These are phyloP conservation scores for Wickerhamiella pararugosa DNA, from an alignment of 1,139 yeast genomes.

Conservation along the genomic window DNA sequence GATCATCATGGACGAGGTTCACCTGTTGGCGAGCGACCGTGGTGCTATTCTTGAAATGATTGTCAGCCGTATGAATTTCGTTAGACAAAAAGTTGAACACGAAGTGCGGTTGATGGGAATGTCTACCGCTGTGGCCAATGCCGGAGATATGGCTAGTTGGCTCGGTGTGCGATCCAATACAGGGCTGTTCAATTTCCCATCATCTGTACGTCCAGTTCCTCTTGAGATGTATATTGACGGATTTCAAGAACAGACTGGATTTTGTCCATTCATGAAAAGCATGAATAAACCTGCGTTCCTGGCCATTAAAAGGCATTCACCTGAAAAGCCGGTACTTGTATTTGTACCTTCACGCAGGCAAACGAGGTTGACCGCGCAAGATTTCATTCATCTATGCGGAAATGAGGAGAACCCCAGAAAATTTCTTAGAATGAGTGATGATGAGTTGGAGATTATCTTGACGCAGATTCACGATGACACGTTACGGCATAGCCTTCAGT, in stretches of 20 bases:
- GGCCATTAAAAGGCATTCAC: slow-evolving; percentile 94
- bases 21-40: slow-evolving; percentile 89
- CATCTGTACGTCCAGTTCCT: slow-evolving; percentile 95
- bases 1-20: slow-evolving; percentile 96
- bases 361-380: slow-evolving; percentile 87
- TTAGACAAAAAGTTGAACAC: slow-evolving; percentile 56
- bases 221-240: slow-evolving; percentile 97
- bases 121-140: slow-evolving; percentile 97
- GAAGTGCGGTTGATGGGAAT: slow-evolving; percentile 78
- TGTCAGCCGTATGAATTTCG: slow-evolving; percentile 94
- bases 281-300: slow-evolving; percentile 97
- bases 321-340: slow-evolving; percentile 78
- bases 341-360: slow-evolving; percentile 97
- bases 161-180: slow-evolving; percentile 55
- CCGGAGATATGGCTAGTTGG: slow-evolving; percentile 98
- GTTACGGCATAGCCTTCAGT: slow-evolving; percentile 65
- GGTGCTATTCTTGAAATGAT: slow-evolving; percentile 98
- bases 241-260: slow-evolving; percentile 85
- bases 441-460: slow-evolving; percentile 51
- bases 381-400: slow-evolving; percentile 85
- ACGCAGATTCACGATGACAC: slow-evolving; percentile 78
- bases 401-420: slow-evolving; percentile 86
- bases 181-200: slow-evolving; percentile 87
- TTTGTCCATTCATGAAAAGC: slow-evolving; percentile 90
- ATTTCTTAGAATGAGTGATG: slow-evolving; percentile 64